These are phyloP conservation scores for Collybia nuda DNA, from an alignment of 768 basidiomycete genomes.

Conservation along the genomic window DNA sequence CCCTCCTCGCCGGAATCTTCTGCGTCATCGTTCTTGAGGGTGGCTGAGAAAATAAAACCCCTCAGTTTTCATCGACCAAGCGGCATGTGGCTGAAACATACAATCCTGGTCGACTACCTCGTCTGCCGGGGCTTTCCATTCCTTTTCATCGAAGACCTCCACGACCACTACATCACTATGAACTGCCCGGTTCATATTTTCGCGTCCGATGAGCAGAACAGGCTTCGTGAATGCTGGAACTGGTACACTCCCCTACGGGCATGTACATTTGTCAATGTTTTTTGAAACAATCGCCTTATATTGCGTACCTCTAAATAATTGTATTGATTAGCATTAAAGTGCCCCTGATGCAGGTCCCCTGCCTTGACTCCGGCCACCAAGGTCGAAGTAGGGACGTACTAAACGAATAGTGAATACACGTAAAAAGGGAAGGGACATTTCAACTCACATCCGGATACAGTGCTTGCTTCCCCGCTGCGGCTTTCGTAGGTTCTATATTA, in stretches of 20 bases:
- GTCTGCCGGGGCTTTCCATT: slow-evolving; percentile 92
- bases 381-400: slow-evolving; percentile 79
- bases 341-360: slow-evolving; percentile 84
- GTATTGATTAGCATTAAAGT: slow-evolving; percentile 93
- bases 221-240: slow-evolving; percentile 75
- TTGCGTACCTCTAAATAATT: slow-evolving; percentile 85
- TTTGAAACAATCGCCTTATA: not conserved
- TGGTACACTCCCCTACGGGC: slow-evolving; percentile 80
- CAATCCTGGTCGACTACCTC: slow-evolving; percentile 95
- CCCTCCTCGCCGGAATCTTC: slow-evolving; percentile 71
- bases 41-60: slow-evolving; percentile 43
- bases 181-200: slow-evolving; percentile 95
- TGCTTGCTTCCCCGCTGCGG: slow-evolving; percentile 49
- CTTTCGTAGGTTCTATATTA: slow-evolving; percentile 62
- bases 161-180: slow-evolving; percentile 93
- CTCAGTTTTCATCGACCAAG: not conserved
- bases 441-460: slow-evolving; percentile 73
- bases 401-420: not conserved
- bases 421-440: not conserved
- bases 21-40: slow-evolving; percentile 84
- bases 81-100: slow-evolving; percentile 31
- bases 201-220: slow-evolving; percentile 81
- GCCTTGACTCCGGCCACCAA: slow-evolving; percentile 83
- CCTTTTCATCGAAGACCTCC: slow-evolving; percentile 79
- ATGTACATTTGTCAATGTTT: not conserved